These are phyloP conservation scores for Stephanodiscus minutulus DNA, from an alignment of 108 stramenopile species.

Conservation along the genomic window DNA sequence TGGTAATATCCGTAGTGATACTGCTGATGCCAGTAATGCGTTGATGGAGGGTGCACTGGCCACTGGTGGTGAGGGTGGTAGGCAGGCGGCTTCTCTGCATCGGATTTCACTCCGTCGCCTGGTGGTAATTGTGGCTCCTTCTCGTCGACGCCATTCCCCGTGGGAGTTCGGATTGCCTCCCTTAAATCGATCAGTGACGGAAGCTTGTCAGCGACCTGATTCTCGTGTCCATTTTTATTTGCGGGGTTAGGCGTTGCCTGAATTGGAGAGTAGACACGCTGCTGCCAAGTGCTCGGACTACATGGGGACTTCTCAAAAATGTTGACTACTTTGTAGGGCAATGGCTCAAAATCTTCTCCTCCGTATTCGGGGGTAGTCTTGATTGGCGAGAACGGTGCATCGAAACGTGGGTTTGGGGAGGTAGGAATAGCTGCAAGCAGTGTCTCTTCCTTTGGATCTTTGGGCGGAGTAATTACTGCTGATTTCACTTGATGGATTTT, in stretches of 20 bases:
- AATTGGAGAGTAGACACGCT: constrained; percentile 2
- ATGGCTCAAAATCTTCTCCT: constrained; percentile 32
- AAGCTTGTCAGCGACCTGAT: constrained; percentile 3
- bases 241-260: neutral
- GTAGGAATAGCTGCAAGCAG: constrained; percentile 7
- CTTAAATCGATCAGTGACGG: neutral
- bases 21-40: constrained; percentile 4
- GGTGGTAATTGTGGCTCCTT: constrained; percentile 8
- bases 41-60: constrained; percentile 12
- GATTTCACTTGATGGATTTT: neutral
- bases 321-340: constrained; percentile 17
- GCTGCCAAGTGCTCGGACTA: constrained; percentile 16
- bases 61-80: constrained; percentile 11
- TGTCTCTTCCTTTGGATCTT: neutral
- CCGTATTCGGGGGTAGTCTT: neutral
- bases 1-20: constrained; percentile 17
- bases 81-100: constrained; percentile 5
- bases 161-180: neutral
- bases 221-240: neutral
- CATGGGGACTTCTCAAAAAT: constrained; percentile 8
- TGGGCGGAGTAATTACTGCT: constrained; percentile 29
- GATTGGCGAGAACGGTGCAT: neutral
- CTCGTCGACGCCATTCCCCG: constrained; percentile 4
- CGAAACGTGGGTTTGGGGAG: neutral
- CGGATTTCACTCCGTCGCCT: neutral